Evolutionary conservation across 805 yeast species (phyloP).

Genomic region (Priceomyces medius): DNA sequence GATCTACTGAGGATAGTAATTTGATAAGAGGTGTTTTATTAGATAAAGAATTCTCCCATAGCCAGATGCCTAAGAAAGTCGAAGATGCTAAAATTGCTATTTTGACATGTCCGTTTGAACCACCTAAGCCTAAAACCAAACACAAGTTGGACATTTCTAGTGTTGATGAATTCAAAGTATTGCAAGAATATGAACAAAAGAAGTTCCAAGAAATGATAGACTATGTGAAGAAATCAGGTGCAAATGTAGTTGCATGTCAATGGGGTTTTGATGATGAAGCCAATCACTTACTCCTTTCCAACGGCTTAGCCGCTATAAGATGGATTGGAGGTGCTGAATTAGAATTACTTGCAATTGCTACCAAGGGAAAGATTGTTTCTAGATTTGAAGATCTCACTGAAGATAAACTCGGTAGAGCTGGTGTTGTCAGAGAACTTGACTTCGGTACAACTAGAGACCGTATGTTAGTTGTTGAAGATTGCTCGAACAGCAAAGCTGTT

Average conservation of each 20-base stretch:
- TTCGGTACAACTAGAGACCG: conserved; percentile 96
- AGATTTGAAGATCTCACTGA: conserved; percentile 87
- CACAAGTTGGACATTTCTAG: conserved; percentile 90
- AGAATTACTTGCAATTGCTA: conserved; percentile 94
- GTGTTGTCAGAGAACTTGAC: conserved; percentile 79
- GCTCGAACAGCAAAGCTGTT: conserved; percentile 82
- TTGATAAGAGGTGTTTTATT: conserved; percentile 88
- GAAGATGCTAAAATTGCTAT: conserved; percentile 86
- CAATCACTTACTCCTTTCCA: conserved; percentile 83
- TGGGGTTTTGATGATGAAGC: conserved; percentile 99
- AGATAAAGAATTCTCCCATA: conserved; percentile 97
- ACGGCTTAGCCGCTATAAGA: conserved; percentile 91
- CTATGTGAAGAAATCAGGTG: conserved; percentile 83
- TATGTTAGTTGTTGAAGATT: conserved; percentile 91
- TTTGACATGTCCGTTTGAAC: conserved; percentile 97
- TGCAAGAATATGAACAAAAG: conserved; percentile 89
- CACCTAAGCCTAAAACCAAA: conserved; percentile 98
- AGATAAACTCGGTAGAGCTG: conserved; percentile 86
- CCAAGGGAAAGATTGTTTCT: conserved; percentile 96
- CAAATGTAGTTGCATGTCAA: conserved; percentile 95
- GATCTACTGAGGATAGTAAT: conserved; percentile 80
- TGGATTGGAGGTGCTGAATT: conserved; percentile 99
- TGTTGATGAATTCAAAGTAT: conserved; percentile 89
- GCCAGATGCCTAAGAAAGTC: conserved; percentile 90
- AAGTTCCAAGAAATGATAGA: conserved; percentile 90